Conservation (phyloP, 768 basidiomycete species). For the Aureoboletus auriporus region DNA sequence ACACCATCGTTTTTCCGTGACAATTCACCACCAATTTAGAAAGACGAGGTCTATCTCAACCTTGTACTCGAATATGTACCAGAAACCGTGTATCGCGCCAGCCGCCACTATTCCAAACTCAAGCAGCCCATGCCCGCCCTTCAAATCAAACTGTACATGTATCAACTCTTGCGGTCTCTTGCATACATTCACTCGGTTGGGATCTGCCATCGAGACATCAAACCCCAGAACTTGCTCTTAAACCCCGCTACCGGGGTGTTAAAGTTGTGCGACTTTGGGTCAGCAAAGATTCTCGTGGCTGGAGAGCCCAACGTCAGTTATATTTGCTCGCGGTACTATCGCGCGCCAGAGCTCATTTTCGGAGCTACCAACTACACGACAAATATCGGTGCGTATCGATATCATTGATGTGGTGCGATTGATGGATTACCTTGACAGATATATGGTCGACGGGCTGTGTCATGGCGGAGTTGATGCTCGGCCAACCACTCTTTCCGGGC, state of each 20-base stretch:
- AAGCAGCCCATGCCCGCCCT: slow-evolving; percentile 99
- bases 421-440: slow-evolving; percentile 45
- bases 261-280: slow-evolving; percentile 98
- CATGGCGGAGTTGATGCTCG: slow-evolving; percentile 99
- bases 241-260: slow-evolving; percentile 96
- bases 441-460: slow-evolving; percentile 99
- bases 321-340: slow-evolving; percentile 99
- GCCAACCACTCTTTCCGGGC: slow-evolving; percentile 97
- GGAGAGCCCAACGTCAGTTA: slow-evolving; percentile 99
- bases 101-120: slow-evolving; percentile 97
- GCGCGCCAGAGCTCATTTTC: slow-evolving; percentile 98
- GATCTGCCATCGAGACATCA: slow-evolving; percentile 99
- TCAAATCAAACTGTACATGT: slow-evolving; percentile 99
- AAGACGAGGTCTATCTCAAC: slow-evolving; percentile 99
- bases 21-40: slow-evolving; percentile 44
- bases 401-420: slow-evolving; percentile 1
- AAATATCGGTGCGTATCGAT: slow-evolving; percentile 82
- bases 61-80: slow-evolving; percentile 99
- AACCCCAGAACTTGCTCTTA: slow-evolving; percentile 96
- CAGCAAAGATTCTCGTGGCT: slow-evolving; percentile 95
- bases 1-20: slow-evolving; percentile 1
- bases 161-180: slow-evolving; percentile 95
- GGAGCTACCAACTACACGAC: slow-evolving; percentile 99
- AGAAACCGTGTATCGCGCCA: slow-evolving; percentile 98
- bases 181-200: slow-evolving; percentile 99